These are phyloP conservation scores for Jacaranda mimosifolia DNA, from an alignment of 257 asterid species.

Conservation along the genomic window DNA sequence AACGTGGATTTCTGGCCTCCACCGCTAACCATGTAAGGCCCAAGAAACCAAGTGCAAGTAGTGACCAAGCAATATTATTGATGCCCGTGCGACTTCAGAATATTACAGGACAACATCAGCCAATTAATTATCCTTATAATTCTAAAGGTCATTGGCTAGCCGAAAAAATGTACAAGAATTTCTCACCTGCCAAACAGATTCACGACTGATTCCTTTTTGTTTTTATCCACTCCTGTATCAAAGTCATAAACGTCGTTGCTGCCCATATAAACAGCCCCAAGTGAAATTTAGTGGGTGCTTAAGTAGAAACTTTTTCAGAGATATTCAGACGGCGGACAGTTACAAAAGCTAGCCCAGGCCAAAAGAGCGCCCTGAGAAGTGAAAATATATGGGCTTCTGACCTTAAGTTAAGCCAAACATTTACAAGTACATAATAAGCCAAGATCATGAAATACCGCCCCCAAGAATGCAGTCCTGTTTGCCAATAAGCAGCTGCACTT, in stretches of 20 bases:
- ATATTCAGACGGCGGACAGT: neutral
- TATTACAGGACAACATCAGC: constrained; percentile 22
- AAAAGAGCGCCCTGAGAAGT: neutral
- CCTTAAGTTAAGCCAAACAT: constrained; percentile 72
- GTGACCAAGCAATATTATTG: constrained; percentile 50
- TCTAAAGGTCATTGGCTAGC: neutral
- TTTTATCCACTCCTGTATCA: constrained; percentile 73
- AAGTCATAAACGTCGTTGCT: constrained; percentile 80
- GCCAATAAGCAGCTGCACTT: constrained; percentile 52
- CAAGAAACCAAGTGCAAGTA: constrained; percentile 52
- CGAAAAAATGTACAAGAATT: neutral
- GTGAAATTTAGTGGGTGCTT: neutral
- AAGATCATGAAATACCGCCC: constrained; percentile 50
- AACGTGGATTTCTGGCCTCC: constrained; percentile 47
- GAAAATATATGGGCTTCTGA: constrained; percentile 10
- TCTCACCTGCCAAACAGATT: constrained; percentile 60
- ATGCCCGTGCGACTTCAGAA: constrained; percentile 58
- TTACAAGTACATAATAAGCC: constrained; percentile 54
- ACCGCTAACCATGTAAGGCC: constrained; percentile 56
- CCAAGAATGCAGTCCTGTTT: constrained; percentile 50
- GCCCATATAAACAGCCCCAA: constrained; percentile 22
- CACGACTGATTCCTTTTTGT: constrained; percentile 75
- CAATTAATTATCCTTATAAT: neutral
- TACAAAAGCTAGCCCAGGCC: no score
- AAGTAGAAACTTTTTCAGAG: neutral